Evolutionary conservation across 176 grass and related monocot genomes (phyloP).

Genomic region (Aegilops longissima): DNA sequence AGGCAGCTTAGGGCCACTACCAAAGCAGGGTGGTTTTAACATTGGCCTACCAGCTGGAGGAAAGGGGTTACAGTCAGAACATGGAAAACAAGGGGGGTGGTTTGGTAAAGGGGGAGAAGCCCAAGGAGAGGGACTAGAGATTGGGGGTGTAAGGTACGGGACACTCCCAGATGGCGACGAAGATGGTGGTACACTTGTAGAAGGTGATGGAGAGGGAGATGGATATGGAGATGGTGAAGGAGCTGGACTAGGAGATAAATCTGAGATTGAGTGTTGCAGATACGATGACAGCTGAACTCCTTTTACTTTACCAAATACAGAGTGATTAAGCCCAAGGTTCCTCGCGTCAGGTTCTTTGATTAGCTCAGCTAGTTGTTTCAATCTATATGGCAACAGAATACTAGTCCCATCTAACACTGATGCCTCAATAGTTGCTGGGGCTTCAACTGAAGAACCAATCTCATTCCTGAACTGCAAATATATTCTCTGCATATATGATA

Average conservation of each 20-base stretch:
- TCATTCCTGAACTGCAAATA: slow-evolving; percentile 65
- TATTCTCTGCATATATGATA: slow-evolving; percentile 50
- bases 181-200: slow-evolving; percentile 21
- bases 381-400: slow-evolving; percentile 68
- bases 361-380: slow-evolving; percentile 71
- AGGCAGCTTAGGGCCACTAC: slow-evolving; percentile 27
- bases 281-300: slow-evolving; percentile 75
- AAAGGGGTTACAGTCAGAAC: slow-evolving; percentile 30
- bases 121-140: slow-evolving; percentile 10
- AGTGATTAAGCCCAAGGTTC: slow-evolving; percentile 81
- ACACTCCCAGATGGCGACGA: slow-evolving; percentile 32
- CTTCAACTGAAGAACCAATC: slow-evolving; percentile 64
- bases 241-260: slow-evolving; percentile 59
- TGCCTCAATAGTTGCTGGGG: slow-evolving; percentile 49
- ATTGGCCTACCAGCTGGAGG: slow-evolving; percentile 32
- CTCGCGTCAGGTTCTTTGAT: slow-evolving; percentile 50
- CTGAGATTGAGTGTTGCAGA: slow-evolving; percentile 54
- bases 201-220: slow-evolving; percentile 37
- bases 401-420: slow-evolving; percentile 61
- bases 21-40: slow-evolving; percentile 44
- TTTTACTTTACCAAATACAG: slow-evolving; percentile 88
- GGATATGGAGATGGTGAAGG: slow-evolving; percentile 42
- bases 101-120: slow-evolving; percentile 38
- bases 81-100: slow-evolving; percentile 41
- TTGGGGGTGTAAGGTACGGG: slow-evolving; percentile 27